Conservation (phyloP, 2,329 filamentous ascomycete species). For the Chrysoporthe puriensis region DNA sequence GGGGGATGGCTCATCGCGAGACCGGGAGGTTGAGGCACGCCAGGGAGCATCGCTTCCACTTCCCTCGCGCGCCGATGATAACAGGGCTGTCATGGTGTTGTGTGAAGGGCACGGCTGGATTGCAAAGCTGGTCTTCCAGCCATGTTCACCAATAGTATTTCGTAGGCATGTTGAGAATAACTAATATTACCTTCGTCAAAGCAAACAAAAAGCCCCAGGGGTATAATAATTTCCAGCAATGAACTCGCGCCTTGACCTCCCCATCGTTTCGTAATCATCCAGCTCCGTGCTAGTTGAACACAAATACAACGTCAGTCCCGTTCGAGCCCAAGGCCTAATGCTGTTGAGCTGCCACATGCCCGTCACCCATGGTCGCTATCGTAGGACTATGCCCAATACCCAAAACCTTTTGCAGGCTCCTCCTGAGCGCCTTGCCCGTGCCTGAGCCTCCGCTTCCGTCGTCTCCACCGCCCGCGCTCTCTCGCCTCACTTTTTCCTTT, state of each 20-base stretch:
- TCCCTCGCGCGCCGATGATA: too few relatives aligned
- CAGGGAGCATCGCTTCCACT: too few relatives aligned
- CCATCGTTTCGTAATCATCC: background rate
- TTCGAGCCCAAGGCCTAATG: conserved; percentile 40
- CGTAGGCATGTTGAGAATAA: background rate
- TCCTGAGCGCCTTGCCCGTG: conserved; percentile 46
- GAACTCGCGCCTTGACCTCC: background rate
- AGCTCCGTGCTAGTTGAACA: background rate
- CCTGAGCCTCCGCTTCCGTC: conserved; percentile 27
- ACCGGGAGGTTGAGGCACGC: too few relatives aligned
- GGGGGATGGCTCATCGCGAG: too few relatives aligned
- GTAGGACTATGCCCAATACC: conserved; percentile 40
- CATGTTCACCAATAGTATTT: background rate
- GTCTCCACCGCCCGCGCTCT: conserved; percentile 24
- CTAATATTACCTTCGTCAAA: background rate
- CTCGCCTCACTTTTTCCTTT: conserved; percentile 24
- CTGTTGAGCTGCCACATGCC: conserved; percentile 14
- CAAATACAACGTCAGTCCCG: conserved; percentile 43
- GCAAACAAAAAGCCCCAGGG: background rate
- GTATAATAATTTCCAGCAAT: background rate
- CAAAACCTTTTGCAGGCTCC: conserved; percentile 51
- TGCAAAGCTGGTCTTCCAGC: too few relatives aligned
- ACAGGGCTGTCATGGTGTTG: too few relatives aligned
- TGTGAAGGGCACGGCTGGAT: too few relatives aligned
- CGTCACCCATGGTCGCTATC: conserved; percentile 21